phyloP scores from a whole-genome alignment of 345 rosid genomes.

The Citrus trifoliata region DNA sequence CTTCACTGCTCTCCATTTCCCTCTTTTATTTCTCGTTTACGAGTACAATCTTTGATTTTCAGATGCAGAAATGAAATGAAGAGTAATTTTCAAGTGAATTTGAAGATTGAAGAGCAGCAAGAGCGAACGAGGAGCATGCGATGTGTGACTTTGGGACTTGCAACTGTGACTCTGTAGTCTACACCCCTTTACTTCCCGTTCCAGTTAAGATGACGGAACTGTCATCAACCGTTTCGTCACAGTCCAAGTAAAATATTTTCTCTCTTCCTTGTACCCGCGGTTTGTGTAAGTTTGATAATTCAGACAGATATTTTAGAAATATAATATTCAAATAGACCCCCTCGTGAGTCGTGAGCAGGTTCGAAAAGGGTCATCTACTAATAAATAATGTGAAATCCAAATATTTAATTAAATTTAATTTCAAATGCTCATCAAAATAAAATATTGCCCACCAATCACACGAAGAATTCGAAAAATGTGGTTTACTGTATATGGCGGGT shows the following conservation, averaged over 20 bases:
- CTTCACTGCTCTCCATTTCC: conserved; percentile 93
- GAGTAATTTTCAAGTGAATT: neutral
- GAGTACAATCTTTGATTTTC: neutral
- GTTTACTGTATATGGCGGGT: too few species aligned
- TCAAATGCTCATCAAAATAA: too few species aligned
- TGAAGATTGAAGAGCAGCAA: neutral
- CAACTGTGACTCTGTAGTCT: too few species aligned
- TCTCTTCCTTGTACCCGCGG: neutral
- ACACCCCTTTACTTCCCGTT: neutral
- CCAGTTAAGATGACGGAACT: neutral
- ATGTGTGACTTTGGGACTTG: neutral
- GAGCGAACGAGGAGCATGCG: neutral
- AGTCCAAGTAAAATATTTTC: neutral
- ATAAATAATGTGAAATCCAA: too few species aligned
- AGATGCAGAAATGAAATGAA: neutral
- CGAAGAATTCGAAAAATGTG: too few species aligned
- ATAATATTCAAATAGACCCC: too few species aligned
- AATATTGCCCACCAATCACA: too few species aligned
- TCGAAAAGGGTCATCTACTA: too few species aligned
- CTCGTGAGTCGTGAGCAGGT: too few species aligned
- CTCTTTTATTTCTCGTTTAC: neutral
- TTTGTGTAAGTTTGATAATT: neutral
- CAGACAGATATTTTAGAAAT: too few species aligned
- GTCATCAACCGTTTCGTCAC: neutral
- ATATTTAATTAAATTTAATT: too few species aligned